These are phyloP conservation scores for Mycena albidolilacea DNA, from an alignment of 768 basidiomycete species.

Conservation along the genomic window DNA sequence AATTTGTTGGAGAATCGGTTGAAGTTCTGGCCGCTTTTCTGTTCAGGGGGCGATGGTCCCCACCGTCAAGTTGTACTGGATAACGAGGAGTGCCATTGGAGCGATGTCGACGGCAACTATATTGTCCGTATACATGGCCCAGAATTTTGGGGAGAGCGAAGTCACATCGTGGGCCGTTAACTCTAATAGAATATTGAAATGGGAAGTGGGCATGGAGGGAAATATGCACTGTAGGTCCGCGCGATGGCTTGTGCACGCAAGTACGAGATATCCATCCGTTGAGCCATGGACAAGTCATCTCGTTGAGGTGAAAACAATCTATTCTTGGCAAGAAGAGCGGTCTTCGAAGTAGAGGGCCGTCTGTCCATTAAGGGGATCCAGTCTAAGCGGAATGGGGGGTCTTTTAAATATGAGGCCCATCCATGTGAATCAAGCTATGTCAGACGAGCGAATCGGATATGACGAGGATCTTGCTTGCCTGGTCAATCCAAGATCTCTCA, in stretches of 20 bases:
- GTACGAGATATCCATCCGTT: neutral
- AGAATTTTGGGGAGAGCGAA: constrained; percentile 47
- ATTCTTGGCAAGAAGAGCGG: neutral
- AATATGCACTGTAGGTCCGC: neutral
- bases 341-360: neutral
- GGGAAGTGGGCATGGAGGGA: neutral
- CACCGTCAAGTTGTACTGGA: constrained; percentile 52
- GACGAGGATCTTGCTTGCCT: too few species aligned
- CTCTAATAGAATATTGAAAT: constrained; percentile 29
- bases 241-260: neutral
- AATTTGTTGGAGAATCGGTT: constrained; percentile 45
- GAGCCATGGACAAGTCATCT: neutral
- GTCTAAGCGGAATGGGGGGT: too few species aligned
- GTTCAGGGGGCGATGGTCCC: constrained; percentile 47
- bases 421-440: too few species aligned
- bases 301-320: neutral
- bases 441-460: too few species aligned
- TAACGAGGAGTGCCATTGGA: constrained; percentile 46
- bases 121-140: constrained; percentile 51
- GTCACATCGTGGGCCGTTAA: constrained; percentile 49
- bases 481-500: too few species aligned
- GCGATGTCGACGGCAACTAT: constrained; percentile 47
- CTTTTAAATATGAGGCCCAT: too few species aligned
- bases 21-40: constrained; percentile 43
- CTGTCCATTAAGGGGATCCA: neutral